phyloP scores from a whole-genome alignment of 768 basidiomycete species.

The Obba rivulosa region DNA sequence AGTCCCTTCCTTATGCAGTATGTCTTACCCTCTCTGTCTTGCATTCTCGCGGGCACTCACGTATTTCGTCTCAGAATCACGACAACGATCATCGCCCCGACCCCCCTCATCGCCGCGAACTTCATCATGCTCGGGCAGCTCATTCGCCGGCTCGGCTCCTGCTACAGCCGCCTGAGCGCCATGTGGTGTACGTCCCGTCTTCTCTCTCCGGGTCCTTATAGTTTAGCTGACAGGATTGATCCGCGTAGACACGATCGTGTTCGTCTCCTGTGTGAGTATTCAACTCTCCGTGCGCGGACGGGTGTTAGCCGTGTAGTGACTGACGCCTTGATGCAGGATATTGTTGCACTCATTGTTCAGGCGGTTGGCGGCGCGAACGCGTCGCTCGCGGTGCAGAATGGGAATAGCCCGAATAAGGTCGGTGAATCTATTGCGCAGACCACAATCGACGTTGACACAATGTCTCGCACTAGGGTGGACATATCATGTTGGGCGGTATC shows the following conservation, averaged over 20 bases:
- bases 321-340: constrained; percentile 33
- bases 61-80: constrained; percentile 33
- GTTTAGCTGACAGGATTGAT: not conserved
- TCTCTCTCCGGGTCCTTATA: not conserved
- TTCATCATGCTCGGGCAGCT: constrained; percentile 53
- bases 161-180: constrained; percentile 43
- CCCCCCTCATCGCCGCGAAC: constrained; percentile 52
- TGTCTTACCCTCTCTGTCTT: not conserved
- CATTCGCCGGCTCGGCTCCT: constrained; percentile 36
- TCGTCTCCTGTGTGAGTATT: constrained; percentile 30
- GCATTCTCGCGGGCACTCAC: not conserved
- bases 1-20: constrained; percentile 39
- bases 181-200: constrained; percentile 32
- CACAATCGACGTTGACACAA: not conserved
- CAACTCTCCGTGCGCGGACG: not conserved
- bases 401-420: constrained; percentile 18
- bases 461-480: constrained; percentile 30
- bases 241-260: constrained; percentile 36
- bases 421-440: not conserved
- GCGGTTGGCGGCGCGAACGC: constrained; percentile 59
- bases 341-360: constrained; percentile 59
- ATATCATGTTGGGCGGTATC: constrained; percentile 62
- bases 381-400: constrained; percentile 15
- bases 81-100: constrained; percentile 50
- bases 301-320: not conserved